Base-by-base conservation (phyloP, 1,284 basidiomycete species). In the Puccinia horiana region DNA sequence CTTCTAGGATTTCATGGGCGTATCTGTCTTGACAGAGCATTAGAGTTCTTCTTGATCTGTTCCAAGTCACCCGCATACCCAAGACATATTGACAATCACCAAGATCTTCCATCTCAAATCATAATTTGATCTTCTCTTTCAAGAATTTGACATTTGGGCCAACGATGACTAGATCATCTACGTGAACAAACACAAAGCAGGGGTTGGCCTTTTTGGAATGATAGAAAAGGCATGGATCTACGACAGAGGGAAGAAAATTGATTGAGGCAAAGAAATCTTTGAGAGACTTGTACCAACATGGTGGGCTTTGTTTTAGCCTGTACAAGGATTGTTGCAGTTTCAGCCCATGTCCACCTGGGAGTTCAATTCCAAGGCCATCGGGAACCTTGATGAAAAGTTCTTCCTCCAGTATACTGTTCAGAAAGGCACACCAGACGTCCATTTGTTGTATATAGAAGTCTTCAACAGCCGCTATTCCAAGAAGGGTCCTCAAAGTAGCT, bases 151-250 rank as follows among this genome's bases (percentile, higher is more conserved):
- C 11, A 49, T 76, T 49, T 11, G 37, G 35, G 29, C 74, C 74
- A 16, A 54, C 3, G 20, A 76, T 40, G 54, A 49, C 40, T 18
- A 74, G 6, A 40, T 74, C 72, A 40, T 74, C 44, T 8, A 74
- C 72, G 29, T 74, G 72, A 6, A 74, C 52, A 40, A 52, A 54
- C 29, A 74, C 72, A 54, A 74, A 54, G 26, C 72, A 74, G 20
- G 54, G 26, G 11, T 29, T 58, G 3, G 35, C 3, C 11, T 14
- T 6, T 2, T 58, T 18, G 11, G 32, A 29, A 52, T 52, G 70
- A 8, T 58, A 6, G 29, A 76, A 76, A 16, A 76, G 49, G 20
- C 14, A 54, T 18, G 74, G 74, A 29, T 76, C 52, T 1, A 23
- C 49, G 5, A 12, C 49, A 1, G 42, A 18, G 9, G 29, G 42